These are phyloP conservation scores for Trichoderma virens DNA, from an alignment of 495 filamentous ascomycete genomes.

Conservation along the genomic window DNA sequence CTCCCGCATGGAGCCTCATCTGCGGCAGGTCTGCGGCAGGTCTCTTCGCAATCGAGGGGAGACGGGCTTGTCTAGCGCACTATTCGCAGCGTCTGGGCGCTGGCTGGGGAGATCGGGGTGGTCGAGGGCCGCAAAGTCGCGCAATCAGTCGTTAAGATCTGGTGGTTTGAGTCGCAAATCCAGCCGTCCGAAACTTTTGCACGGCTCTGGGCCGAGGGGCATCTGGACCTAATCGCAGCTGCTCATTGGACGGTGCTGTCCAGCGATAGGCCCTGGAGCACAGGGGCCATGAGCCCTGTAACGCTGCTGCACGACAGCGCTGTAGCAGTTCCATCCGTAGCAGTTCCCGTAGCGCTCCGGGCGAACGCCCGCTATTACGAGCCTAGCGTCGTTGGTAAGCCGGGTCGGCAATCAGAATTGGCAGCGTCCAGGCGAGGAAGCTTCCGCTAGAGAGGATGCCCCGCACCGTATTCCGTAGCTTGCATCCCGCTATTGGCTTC, in stretches of 20 bases:
- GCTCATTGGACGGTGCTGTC: neutral
- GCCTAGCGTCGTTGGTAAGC: too few relatives aligned
- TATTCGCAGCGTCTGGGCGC: conserved; percentile 5
- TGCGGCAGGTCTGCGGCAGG: conserved; percentile 9
- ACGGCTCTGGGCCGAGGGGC: neutral
- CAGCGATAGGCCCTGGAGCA: neutral
- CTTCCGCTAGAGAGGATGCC: too few relatives aligned
- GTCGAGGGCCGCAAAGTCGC: neutral
- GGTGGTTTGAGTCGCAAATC: conserved; percentile 2
- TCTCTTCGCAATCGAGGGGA: neutral
- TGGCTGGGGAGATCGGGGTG: neutral
- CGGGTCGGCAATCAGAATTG: too few relatives aligned
- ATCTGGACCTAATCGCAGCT: neutral
- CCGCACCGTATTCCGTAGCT: too few relatives aligned
- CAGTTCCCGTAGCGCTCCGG: neutral
- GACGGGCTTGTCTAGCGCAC: neutral
- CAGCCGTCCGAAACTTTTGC: conserved; percentile 2
- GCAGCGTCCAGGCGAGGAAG: too few relatives aligned
- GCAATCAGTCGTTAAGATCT: neutral
- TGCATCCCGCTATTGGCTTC: too few relatives aligned
- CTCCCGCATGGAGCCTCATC: conserved; percentile 37
- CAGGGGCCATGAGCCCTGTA: neutral
- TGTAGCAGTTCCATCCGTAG: neutral
- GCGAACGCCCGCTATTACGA: neutral
- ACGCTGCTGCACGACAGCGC: neutral